These are phyloP conservation scores for Colletotrichum sp. DNA, from an alignment of 2,329 filamentous ascomycete genomes.

Conservation along the genomic window DNA sequence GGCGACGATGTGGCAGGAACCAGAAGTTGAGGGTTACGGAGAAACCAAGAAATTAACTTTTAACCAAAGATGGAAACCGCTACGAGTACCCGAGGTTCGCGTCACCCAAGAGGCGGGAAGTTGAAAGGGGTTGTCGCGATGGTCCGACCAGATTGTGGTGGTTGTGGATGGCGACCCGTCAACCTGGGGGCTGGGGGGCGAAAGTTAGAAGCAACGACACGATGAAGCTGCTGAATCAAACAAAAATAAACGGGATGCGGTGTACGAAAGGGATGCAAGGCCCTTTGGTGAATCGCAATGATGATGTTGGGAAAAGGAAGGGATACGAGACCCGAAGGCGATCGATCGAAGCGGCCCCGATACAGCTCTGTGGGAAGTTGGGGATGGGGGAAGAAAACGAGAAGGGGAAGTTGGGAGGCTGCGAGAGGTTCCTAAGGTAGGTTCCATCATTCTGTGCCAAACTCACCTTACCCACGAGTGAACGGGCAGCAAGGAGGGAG, in stretches of 20 bases:
- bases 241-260: background rate
- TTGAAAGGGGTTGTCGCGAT: constrained; percentile 7
- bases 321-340: constrained; percentile 20
- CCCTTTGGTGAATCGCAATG: constrained; percentile 1
- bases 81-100: background rate
- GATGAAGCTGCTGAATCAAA: background rate
- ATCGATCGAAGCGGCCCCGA: constrained; percentile 21
- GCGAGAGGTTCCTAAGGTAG: constrained; percentile 25
- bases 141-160: constrained; percentile 20
- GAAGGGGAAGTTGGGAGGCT: constrained; percentile 44
- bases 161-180: constrained; percentile 20
- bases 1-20: background rate
- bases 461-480: constrained; percentile 49
- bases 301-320: constrained; percentile 23
- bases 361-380: constrained; percentile 23
- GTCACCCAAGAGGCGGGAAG: background rate
- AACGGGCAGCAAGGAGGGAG: constrained; percentile 32
- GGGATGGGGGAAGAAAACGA: constrained; percentile 37
- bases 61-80: background rate
- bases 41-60: background rate
- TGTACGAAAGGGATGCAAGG: background rate
- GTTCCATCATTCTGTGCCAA: constrained; percentile 37
- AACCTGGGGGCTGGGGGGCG: constrained; percentile 7
- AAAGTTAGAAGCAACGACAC: background rate
- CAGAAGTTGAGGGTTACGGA: background rate